phyloP scores from a whole-genome alignment of 2,329 filamentous ascomycete species.

The Cladosporium sp. region DNA sequence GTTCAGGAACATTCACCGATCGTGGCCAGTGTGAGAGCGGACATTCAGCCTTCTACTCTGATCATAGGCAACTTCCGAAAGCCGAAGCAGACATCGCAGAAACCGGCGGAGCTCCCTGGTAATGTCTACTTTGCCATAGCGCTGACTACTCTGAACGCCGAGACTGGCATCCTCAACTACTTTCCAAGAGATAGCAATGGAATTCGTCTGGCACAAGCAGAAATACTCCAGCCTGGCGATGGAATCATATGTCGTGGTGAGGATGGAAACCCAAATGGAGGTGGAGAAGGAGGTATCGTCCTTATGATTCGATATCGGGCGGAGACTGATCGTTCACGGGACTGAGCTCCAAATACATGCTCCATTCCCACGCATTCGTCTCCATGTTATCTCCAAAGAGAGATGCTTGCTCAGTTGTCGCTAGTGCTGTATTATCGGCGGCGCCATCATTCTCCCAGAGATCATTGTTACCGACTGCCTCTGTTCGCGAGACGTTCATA shows the following conservation, averaged over 20 bases:
- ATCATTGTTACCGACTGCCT: too few species aligned
- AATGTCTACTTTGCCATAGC: not conserved
- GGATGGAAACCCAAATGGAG: not conserved
- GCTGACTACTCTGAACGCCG: not conserved
- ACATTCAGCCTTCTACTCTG: not conserved
- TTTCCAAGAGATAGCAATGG: not conserved
- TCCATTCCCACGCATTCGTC: not conserved
- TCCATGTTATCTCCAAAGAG: not conserved
- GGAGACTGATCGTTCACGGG: not conserved
- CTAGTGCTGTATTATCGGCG: not conserved
- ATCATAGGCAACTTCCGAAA: not conserved
- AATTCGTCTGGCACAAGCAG: not conserved
- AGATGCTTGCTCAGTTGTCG: not conserved
- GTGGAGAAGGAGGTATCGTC: not conserved
- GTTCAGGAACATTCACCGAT: not conserved
- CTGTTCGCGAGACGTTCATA: too few species aligned
- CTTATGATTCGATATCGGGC: not conserved
- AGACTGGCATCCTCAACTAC: not conserved
- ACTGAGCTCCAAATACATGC: not conserved
- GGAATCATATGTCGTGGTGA: not conserved
- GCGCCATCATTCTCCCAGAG: not conserved
- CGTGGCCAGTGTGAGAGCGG: not conserved
- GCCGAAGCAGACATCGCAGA: not conserved
- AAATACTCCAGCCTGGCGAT: not conserved
- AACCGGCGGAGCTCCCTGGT: not conserved